Evolutionary conservation across 2,329 filamentous ascomycete genomes (phyloP).

Genomic region (Venturia nashicola): DNA sequence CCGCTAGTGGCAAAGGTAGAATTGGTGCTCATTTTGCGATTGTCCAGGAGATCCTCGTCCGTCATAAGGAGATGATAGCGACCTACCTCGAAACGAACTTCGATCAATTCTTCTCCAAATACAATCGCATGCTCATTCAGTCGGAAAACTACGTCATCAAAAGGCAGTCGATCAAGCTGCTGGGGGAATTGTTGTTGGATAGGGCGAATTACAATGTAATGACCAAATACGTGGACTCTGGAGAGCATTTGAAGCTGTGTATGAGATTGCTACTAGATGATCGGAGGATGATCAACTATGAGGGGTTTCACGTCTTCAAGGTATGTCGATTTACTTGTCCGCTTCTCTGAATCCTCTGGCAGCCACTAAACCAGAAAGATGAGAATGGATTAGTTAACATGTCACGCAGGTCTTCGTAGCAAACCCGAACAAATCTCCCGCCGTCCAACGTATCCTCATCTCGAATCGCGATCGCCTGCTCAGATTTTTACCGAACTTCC

Average conservation of each 20-base stretch:
- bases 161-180: constrained; percentile 90
- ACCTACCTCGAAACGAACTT: constrained; percentile 84
- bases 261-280: constrained; percentile 96
- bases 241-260: constrained; percentile 92
- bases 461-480: constrained; percentile 92
- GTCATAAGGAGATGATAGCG: constrained; percentile 83
- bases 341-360: background rate
- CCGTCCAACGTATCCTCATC: constrained; percentile 87
- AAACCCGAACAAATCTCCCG: constrained; percentile 94
- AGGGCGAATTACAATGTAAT: constrained; percentile 96
- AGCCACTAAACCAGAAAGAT: background rate
- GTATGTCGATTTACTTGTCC: constrained; percentile 23
- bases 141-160: constrained; percentile 97
- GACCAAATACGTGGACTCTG: constrained; percentile 91
- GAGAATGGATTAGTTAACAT: background rate
- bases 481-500: constrained; percentile 77
- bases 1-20: background rate
- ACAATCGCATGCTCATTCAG: constrained; percentile 78
- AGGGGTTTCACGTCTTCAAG: constrained; percentile 99
- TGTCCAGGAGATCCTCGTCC: constrained; percentile 74
- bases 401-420: constrained; percentile 71
- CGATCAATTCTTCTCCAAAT: constrained; percentile 80
- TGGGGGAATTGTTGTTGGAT: constrained; percentile 89
- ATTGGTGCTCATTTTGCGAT: background rate
- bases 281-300: constrained; percentile 97